These are phyloP conservation scores for Hawksworthiomyces lignivorus DNA, from an alignment of 2,329 filamentous ascomycete species.

Conservation along the genomic window DNA sequence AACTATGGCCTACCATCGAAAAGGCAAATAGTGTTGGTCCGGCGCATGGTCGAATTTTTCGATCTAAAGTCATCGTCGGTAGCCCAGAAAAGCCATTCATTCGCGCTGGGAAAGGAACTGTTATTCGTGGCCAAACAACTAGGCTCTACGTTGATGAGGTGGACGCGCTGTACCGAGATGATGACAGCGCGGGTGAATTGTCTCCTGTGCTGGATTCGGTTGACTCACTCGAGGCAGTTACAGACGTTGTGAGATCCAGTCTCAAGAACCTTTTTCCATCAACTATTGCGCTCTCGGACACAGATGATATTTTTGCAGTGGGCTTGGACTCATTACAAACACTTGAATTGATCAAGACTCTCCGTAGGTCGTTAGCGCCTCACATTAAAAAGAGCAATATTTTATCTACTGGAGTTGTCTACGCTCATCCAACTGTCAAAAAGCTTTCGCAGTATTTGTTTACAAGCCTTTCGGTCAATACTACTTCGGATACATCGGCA, in stretches of 20 bases:
- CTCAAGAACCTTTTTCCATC: conserved; percentile 19
- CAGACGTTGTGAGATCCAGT: conserved; percentile 22
- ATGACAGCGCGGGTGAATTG: conserved; percentile 19
- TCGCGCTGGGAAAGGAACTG: conserved; percentile 37
- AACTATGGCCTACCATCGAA: conserved; percentile 36
- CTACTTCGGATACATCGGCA: too few relatives aligned
- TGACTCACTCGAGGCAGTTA: conserved; percentile 18
- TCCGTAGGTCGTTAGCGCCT: conserved; percentile 24
- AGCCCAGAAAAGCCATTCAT: conserved; percentile 34
- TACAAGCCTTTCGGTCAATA: too few relatives aligned
- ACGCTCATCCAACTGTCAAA: background rate
- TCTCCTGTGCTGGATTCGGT: background rate
- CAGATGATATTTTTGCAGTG: conserved; percentile 30
- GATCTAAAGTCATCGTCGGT: conserved; percentile 31
- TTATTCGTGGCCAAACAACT: conserved; percentile 27
- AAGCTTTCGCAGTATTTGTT: background rate
- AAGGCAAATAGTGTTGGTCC: conserved; percentile 35
- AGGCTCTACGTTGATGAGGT: conserved; percentile 24
- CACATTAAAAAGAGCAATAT: conserved; percentile 18
- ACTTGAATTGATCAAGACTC: conserved; percentile 24
- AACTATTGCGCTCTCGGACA: conserved; percentile 22
- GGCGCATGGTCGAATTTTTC: conserved; percentile 37
- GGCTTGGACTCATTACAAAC: conserved; percentile 34
- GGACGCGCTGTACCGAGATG: conserved; percentile 6
- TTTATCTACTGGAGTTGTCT: background rate